These are phyloP conservation scores for Neurospora sp. DNA, from an alignment of 495 filamentous ascomycete genomes.

Conservation along the genomic window DNA sequence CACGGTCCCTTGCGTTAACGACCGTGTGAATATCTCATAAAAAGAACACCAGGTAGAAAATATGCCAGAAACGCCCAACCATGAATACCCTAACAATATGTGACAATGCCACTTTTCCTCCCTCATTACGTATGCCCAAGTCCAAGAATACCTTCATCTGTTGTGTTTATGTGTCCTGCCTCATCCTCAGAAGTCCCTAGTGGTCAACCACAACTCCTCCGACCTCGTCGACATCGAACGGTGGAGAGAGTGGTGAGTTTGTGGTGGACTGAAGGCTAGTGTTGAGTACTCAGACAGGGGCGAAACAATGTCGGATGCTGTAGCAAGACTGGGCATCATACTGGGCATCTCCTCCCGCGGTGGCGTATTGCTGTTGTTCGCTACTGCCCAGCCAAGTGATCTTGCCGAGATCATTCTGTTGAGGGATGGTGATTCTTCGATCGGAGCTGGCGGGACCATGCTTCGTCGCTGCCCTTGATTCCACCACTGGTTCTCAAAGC, in stretches of 20 bases:
- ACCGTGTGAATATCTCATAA: not conserved
- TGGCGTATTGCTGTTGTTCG: not conserved
- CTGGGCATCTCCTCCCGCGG: not conserved
- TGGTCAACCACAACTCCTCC: conserved; percentile 20
- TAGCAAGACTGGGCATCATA: not conserved
- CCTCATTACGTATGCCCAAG: not conserved
- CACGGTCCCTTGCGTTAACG: not conserved
- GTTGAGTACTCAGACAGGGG: conserved; percentile 1
- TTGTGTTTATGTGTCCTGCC: not conserved
- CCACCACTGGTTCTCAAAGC: conserved; percentile 44
- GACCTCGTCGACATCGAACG: conserved; percentile 19
- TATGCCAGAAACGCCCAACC: not conserved
- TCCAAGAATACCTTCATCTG: not conserved
- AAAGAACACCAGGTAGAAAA: not conserved
- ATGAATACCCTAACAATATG: not conserved
- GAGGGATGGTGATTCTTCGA: not conserved
- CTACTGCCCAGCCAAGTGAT: conserved; percentile 11
- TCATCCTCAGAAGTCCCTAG: not conserved
- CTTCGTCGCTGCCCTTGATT: conserved; percentile 28
- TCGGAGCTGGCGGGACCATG: not conserved
- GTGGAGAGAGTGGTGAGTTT: conserved; percentile 5
- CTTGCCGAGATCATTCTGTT: not conserved
- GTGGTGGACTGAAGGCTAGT: not conserved
- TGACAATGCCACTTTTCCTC: not conserved
- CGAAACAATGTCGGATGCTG: conserved; percentile 1